Percentiles rank a stretch among this genome's conserved stretches.
Conservation (phyloP, 2,329 filamentous ascomycete genomes). For the Endocalyx cinctus region DNA sequence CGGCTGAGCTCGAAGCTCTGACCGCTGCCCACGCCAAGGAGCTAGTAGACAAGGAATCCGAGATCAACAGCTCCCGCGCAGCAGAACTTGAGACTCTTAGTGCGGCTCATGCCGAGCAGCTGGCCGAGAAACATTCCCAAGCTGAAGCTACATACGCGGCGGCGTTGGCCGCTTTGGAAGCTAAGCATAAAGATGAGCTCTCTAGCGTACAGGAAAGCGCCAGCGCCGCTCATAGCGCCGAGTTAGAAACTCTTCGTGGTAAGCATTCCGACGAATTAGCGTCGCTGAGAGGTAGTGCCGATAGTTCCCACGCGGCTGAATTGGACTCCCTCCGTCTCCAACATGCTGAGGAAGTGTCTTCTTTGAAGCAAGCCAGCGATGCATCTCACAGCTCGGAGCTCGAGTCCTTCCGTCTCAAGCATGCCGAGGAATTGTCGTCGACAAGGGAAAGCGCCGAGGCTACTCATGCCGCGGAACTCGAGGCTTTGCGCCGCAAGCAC, state of each 20-base stretch:
- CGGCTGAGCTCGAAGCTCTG: conserved; percentile 10
- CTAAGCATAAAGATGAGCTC: conserved; percentile 11
- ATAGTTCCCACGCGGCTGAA: conserved; percentile 11
- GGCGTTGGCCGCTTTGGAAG: conserved; percentile 11
- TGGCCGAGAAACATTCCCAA: conserved; percentile 15
- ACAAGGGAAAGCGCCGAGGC: conserved; percentile 13
- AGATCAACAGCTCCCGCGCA: conserved; percentile 4
- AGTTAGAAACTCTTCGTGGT: conserved; percentile 16
- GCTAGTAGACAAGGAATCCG: conserved; percentile 2
- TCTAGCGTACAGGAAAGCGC: conserved; percentile 7
- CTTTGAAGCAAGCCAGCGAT: no score
- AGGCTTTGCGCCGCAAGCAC: conserved; percentile 5
- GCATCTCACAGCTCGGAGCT: no score
- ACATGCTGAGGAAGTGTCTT: conserved; percentile 13
- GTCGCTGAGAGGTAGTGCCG: conserved; percentile 12
- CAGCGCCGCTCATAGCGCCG: conserved; percentile 5
- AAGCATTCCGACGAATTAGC: conserved; percentile 21
- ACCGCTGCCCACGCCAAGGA: conserved; percentile 7
- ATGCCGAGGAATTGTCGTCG: no score
- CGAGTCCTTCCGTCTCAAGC: no score
- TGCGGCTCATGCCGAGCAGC: conserved; percentile 13
- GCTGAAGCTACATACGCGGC: conserved; percentile 10
- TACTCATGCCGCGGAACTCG: conserved; percentile 12
- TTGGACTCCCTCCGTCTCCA: conserved; percentile 12
- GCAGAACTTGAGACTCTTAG: conserved; percentile 8